Conservation (phyloP, 805 yeast genomes). For the Candida easanensis region DNA sequence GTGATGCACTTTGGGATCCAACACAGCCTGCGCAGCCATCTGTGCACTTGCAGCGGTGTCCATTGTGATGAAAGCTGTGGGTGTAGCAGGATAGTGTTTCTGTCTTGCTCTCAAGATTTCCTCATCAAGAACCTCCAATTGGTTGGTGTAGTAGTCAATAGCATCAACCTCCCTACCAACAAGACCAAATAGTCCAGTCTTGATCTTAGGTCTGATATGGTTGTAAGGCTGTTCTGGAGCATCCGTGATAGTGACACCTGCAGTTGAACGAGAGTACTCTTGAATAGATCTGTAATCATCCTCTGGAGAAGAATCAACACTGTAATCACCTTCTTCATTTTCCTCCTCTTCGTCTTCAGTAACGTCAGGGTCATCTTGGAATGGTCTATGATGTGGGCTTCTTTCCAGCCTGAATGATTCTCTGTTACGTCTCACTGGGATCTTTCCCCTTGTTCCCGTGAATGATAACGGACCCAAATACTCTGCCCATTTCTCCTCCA, state of each 20-base stretch:
- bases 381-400: slow-evolving; percentile 13
- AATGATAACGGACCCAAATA: slow-evolving; percentile 47
- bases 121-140: slow-evolving; percentile 65
- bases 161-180: slow-evolving; percentile 77
- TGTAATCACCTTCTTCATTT: slow-evolving; percentile 6
- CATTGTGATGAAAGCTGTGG: slow-evolving; percentile 93
- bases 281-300: slow-evolving; percentile 24
- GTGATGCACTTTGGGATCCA: slow-evolving; percentile 85
- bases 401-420: slow-evolving; percentile 25
- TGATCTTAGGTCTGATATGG: slow-evolving; percentile 58
- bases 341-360: slow-evolving; percentile 12
- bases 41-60: slow-evolving; percentile 94
- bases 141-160: slow-evolving; percentile 69
- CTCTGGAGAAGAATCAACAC: slow-evolving; percentile 7
- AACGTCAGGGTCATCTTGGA: slow-evolving; percentile 10
- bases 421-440: slow-evolving; percentile 26
- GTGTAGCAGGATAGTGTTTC: slow-evolving; percentile 75
- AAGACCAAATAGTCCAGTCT: slow-evolving; percentile 57
- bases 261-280: slow-evolving; percentile 21
- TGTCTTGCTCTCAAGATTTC: slow-evolving; percentile 64
- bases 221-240: slow-evolving; percentile 21
- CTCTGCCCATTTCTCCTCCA: slow-evolving; percentile 73
- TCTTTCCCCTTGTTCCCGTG: slow-evolving; percentile 15
- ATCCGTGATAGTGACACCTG: slow-evolving; percentile 18
- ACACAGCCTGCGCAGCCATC: slow-evolving; percentile 91